Evolutionary conservation across 257 asterid species (phyloP), one percentile per base, ranked within the genome.

Genomic region (Henckelia pumila): DNA sequence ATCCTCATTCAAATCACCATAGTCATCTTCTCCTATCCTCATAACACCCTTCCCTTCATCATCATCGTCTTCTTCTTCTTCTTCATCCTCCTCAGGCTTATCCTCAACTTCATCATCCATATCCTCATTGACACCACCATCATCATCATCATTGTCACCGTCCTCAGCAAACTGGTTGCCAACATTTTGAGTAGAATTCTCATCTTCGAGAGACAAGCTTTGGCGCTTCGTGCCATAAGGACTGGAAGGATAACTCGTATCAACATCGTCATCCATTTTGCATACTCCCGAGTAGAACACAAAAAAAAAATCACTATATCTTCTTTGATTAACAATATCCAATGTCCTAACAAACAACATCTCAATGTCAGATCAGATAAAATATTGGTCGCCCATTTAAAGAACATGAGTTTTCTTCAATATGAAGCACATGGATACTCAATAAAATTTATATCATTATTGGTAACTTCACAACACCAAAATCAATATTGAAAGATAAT

Each of bases 41-140:
- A 63, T 80, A 67, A 80, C 91, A 40, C 95, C 95, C 55, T 85
- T 79, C 25, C 73, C 95, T 0, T 71, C 86, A 3, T 78, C 80
- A 5, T 88, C 90, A 8, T 83, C 91, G 22, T 80, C 94, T 24
- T 80, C 94, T 24, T 77, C 80, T n/a, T 72, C 81, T 1, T 73
- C 78, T 6, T 79, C 88, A 23, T 78, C 79, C 1, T 72, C 81
- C 14, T 69, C 80, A 0, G 55, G 77, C 8, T 76, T 81, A 0
- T 68, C 87, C 33, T 47, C 80, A 25, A 66, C 78, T 5, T 71
- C 86, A 33, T 66, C 82, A 32, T 61, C 77, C 4, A 32, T 69
- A 55, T 75, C 76, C 11, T 53, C 66, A 6, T 63, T 40, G 44
- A 1, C 23, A 2, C 44, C 66, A 50, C 61, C 79, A 8, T 70